Percentiles rank a stretch among this genome's conserved stretches.
phyloP scores from a whole-genome alignment of 2,329 filamentous ascomycete species.

The Trichoderma sp. region DNA sequence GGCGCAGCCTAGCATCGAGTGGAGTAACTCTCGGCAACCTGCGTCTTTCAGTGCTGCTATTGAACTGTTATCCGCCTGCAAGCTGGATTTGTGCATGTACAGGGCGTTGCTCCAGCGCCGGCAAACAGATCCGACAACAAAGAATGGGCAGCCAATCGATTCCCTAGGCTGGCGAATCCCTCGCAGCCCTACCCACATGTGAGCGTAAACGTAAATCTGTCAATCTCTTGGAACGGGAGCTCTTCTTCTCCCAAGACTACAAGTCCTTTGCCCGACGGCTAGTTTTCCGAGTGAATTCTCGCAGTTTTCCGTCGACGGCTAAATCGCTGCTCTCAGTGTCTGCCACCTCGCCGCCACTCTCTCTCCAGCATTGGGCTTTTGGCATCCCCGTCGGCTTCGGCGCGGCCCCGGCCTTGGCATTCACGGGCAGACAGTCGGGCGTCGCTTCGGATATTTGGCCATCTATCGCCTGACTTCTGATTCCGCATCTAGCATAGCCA shows the following conservation, averaged over 20 bases:
- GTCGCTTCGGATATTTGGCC: not conserved
- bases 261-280: not conserved
- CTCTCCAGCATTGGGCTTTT: not conserved
- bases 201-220: constrained; percentile 1
- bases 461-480: not conserved
- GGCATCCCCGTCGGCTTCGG: not conserved
- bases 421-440: constrained; percentile 6
- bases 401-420: constrained; percentile 7
- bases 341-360: not conserved
- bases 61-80: not conserved
- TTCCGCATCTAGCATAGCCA: not conserved
- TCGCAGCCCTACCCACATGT: constrained; percentile 25
- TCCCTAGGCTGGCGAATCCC: not conserved
- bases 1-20: not conserved
- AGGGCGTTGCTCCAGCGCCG: not conserved
- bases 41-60: not conserved
- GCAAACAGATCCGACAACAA: constrained; percentile 14
- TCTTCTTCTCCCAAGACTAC: not conserved
- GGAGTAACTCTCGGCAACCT: not conserved
- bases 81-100: not conserved
- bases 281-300: not conserved
- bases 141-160: constrained; percentile 13
- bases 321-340: not conserved
- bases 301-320: not conserved
- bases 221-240: constrained; percentile 8